These are phyloP conservation scores for Fusarium anguioides DNA, from an alignment of 2,329 filamentous ascomycete species.

Conservation along the genomic window DNA sequence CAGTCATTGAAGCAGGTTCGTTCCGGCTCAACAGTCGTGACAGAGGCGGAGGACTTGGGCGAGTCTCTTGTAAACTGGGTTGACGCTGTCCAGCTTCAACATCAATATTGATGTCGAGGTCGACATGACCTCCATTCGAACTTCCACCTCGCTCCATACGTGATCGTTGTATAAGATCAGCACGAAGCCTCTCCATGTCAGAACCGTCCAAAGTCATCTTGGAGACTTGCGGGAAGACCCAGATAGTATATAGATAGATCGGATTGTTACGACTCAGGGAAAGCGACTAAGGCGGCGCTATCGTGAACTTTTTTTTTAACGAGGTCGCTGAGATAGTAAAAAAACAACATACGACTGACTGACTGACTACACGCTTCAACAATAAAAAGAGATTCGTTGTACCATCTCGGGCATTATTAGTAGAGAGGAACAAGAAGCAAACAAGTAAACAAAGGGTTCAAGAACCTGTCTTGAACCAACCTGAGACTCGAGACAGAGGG, in stretches of 20 bases:
- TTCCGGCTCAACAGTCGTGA: slow-evolving; percentile 35
- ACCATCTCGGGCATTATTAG: slow-evolving; percentile 33
- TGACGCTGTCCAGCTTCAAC: slow-evolving; percentile 27
- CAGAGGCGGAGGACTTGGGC: slow-evolving; percentile 19
- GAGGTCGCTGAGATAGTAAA: slow-evolving; percentile 1
- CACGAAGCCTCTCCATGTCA: slow-evolving; percentile 49
- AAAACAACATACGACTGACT: slow-evolving; percentile 15
- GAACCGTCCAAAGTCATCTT: slow-evolving; percentile 39
- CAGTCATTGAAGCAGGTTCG: slow-evolving; percentile 26
- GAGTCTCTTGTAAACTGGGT: slow-evolving; percentile 10
- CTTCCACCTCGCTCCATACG: slow-evolving; percentile 43
- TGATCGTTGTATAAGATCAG: slow-evolving; percentile 49
- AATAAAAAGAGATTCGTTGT: slow-evolving; percentile 8
- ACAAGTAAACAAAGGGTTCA: slow-evolving; percentile 20
- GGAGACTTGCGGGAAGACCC: slow-evolving; percentile 1
- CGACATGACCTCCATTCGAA: slow-evolving; percentile 9
- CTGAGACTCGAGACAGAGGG: slow-evolving; percentile 7
- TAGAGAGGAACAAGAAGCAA: slow-evolving; percentile 5
- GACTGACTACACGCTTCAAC: slow-evolving; percentile 21
- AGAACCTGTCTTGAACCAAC: slow-evolving; percentile 37
- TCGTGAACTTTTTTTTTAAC: slow-evolving; percentile 31
- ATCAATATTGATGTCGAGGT: slow-evolving; percentile 9
- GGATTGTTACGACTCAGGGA: slow-evolving; percentile 24
- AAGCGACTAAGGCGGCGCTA: slow-evolving; percentile 29
- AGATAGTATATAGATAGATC: slow-evolving; percentile 13